Conservation (phyloP, 2,329 filamentous ascomycete species). For the Beauveria sp. region DNA sequence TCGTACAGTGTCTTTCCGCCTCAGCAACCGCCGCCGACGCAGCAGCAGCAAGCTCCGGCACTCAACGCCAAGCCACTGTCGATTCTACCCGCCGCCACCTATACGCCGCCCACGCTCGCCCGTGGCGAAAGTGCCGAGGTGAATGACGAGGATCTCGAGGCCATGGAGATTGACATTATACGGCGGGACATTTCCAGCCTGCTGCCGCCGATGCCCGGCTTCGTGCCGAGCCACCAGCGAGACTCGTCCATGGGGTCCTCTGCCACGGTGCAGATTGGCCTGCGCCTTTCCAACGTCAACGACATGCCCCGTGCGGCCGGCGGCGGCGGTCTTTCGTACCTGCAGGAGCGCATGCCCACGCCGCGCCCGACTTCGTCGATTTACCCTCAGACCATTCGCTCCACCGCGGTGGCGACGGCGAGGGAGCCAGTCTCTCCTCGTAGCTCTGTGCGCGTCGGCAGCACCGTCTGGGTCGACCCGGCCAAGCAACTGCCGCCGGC, state of each 20-base stretch:
- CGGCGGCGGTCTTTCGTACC: slow-evolving; percentile 5
- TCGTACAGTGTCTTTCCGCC: slow-evolving; percentile 21
- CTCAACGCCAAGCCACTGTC: slow-evolving; percentile 22
- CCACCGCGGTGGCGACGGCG: not conserved
- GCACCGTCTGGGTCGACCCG: slow-evolving; percentile 5
- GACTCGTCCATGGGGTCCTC: slow-evolving; percentile 57
- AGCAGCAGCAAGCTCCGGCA: not conserved
- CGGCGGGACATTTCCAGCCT: slow-evolving; percentile 14
- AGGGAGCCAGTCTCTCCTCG: not conserved
- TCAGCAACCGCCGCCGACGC: not conserved
- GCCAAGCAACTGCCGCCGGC: slow-evolving; percentile 6
- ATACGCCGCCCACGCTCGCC: slow-evolving; percentile 22
- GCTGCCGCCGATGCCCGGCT: slow-evolving; percentile 28
- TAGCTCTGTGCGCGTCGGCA: not conserved
- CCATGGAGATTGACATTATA: slow-evolving; percentile 1
- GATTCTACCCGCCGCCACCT: slow-evolving; percentile 41
- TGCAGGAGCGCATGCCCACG: not conserved
- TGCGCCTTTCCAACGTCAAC: slow-evolving; percentile 55
- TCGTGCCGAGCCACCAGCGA: slow-evolving; percentile 34
- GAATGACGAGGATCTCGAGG: not conserved
- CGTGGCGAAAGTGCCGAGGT: not conserved
- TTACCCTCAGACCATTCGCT: slow-evolving; percentile 1
- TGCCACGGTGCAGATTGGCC: slow-evolving; percentile 63
- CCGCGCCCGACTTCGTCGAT: slow-evolving; percentile 10
- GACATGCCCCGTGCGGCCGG: slow-evolving; percentile 32